A percentile compares a stretch with the other conserved stretches of the same genome.
Conservation (phyloP, 2,329 filamentous ascomycete genomes). For the Aspergillus fischeri region DNA sequence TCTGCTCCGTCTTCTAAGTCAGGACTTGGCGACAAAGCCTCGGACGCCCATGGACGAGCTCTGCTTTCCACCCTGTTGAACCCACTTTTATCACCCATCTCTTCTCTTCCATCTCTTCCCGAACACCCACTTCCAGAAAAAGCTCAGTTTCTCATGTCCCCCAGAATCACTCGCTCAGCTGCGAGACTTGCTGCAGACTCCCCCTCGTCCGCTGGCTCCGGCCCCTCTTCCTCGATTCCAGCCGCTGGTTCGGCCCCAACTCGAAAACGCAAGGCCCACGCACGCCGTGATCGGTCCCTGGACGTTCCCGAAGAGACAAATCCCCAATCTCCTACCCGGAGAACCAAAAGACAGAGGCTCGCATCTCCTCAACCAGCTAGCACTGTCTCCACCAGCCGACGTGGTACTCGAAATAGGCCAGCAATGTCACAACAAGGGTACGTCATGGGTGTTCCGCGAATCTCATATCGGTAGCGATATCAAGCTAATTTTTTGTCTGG, state of each 20-base stretch:
- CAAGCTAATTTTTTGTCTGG: conserved; percentile 15
- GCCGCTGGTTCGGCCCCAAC: conserved; percentile 47
- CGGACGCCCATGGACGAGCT: not conserved
- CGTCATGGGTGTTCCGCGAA: conserved; percentile 16
- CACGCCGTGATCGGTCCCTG: conserved; percentile 45
- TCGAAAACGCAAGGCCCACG: conserved; percentile 73
- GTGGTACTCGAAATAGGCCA: conserved; percentile 31
- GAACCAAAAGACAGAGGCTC: conserved; percentile 69
- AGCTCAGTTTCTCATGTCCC: conserved; percentile 73
- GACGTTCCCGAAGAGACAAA: conserved; percentile 32
- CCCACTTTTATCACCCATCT: conserved; percentile 5
- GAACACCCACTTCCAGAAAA: conserved; percentile 13
- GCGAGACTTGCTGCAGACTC: conserved; percentile 77
- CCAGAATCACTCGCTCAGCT: conserved; percentile 93
- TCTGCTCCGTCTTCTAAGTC: not conserved
- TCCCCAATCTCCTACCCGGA: conserved; percentile 45
- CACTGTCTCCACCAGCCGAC: conserved; percentile 42
- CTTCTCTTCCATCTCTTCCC: conserved; percentile 4
- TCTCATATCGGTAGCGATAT: conserved; percentile 1
- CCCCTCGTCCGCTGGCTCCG: conserved; percentile 41
- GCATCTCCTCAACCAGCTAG: conserved; percentile 44
- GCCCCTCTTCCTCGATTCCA: conserved; percentile 36
- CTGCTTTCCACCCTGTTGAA: conserved; percentile 2
- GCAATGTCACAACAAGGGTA: conserved; percentile 43
- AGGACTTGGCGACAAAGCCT: not conserved